Conservation (phyloP, 192 early-diverging fungal species). For the Lobulomyces angularis region DNA sequence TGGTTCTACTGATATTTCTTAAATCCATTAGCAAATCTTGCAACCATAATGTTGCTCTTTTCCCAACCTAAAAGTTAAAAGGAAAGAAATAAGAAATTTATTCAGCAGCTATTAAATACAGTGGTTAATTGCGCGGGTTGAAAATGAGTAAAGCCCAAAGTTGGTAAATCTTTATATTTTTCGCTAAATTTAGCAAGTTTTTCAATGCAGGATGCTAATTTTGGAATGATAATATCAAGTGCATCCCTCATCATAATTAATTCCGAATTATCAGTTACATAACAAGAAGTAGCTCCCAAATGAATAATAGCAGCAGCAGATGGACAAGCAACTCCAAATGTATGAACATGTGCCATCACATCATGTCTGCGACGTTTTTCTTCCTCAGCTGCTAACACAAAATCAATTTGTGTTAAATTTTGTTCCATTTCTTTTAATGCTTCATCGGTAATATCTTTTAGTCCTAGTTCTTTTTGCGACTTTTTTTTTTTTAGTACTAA, state of each 20-base stretch:
- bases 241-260: constrained; percentile 92
- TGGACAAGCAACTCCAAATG: constrained; percentile 67
- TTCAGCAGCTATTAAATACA: no score
- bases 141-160: constrained; percentile 97
- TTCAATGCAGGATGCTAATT: constrained; percentile 73
- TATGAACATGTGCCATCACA: constrained; percentile 99
- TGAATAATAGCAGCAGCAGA: constrained; percentile 86
- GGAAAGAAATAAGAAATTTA: no score
- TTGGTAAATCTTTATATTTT: constrained; percentile 72
- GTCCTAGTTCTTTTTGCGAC: constrained; percentile 82
- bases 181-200: constrained; percentile 67
- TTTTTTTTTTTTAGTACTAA: constrained; percentile 70
- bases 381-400: constrained; percentile 71
- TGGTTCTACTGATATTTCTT: constrained; percentile 78
- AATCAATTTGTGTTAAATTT: constrained; percentile 83
- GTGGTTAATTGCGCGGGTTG: constrained; percentile 98
- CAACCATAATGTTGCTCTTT: constrained; percentile 90
- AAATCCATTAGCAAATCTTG: constrained; percentile 95
- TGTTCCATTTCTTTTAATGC: constrained; percentile 81
- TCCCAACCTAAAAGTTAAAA: no score
- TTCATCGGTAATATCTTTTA: constrained; percentile 73
- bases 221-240: constrained; percentile 79
- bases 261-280: constrained; percentile 99
- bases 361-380: constrained; percentile 92
- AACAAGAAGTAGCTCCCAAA: constrained; percentile 95